A percentile compares a stretch with the other conserved stretches of the same genome.
These are phyloP conservation scores for Hygrocybe punicea DNA, from an alignment of 768 basidiomycete species.

Conservation along the genomic window DNA sequence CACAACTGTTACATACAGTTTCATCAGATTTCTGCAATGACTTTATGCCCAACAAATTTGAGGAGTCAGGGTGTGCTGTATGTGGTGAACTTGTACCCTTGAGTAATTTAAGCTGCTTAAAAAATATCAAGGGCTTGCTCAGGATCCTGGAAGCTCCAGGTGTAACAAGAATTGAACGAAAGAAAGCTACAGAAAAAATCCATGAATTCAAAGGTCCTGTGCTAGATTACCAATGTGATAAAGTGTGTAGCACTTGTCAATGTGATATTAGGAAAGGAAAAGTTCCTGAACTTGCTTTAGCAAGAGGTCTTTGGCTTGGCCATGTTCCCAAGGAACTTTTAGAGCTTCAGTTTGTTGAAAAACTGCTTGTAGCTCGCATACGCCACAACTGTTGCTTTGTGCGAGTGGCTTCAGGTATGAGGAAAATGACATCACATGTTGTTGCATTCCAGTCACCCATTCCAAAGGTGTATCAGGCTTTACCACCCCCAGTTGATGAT, in stretches of 20 bases:
- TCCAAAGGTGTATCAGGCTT: constrained; percentile 25
- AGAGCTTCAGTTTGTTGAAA: constrained; percentile 26
- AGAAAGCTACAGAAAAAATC: constrained; percentile 6
- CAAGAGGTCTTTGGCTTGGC: constrained; percentile 35
- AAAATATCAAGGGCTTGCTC: constrained; percentile 2
- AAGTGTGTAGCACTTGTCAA: constrained; percentile 10
- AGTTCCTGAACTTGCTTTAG: constrained; percentile 17
- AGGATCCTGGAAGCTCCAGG: constrained; percentile 5
- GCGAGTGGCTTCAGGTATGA: constrained; percentile 18
- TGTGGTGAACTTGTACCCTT: constrained; percentile 22
- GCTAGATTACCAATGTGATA: constrained; percentile 6
- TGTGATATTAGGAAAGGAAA: not conserved
- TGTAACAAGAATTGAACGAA: constrained; percentile 6
- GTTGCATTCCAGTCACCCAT: constrained; percentile 31
- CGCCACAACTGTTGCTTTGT: constrained; percentile 30
- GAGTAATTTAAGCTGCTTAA: constrained; percentile 6
- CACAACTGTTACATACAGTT: not conserved
- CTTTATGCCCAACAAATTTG: constrained; percentile 7
- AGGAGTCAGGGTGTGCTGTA: constrained; percentile 32
- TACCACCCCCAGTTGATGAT: constrained; percentile 33
- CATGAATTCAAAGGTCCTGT: constrained; percentile 15
- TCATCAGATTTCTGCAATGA: constrained; percentile 3
- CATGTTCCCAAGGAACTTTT: constrained; percentile 24
- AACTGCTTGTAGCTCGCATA: constrained; percentile 20
- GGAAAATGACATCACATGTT: constrained; percentile 11